Percentiles rank a stretch among this genome's conserved stretches.
phyloP scores from a whole-genome alignment of 2,329 filamentous ascomycete species.

The Nemania bipapillata region DNA sequence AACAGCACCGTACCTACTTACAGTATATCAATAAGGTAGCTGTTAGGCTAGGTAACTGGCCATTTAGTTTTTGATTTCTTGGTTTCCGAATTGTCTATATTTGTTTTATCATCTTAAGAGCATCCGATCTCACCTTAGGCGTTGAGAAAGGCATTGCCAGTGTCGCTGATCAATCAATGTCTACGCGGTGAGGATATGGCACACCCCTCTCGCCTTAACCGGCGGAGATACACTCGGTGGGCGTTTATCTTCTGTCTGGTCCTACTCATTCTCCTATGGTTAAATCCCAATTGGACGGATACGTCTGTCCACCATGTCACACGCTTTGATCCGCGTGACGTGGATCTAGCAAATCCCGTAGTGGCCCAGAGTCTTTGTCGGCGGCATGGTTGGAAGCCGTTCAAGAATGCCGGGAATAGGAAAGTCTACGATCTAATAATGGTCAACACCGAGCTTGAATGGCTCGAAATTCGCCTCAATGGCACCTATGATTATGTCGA shows the following conservation, averaged over 20 bases:
- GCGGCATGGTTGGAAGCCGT: slow-evolving; percentile 55
- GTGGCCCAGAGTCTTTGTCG: slow-evolving; percentile 50
- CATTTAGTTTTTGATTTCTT: not conserved
- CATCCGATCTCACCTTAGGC: not conserved
- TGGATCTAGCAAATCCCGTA: slow-evolving; percentile 41
- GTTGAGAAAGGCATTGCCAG: not conserved
- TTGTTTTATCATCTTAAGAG: not conserved
- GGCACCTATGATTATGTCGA: slow-evolving; percentile 68
- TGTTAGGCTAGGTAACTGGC: too few species aligned
- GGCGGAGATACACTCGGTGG: slow-evolving; percentile 42
- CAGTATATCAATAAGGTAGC: too few species aligned
- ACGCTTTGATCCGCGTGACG: slow-evolving; percentile 40
- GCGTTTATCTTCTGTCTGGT: slow-evolving; percentile 33
- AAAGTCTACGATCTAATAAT: slow-evolving; percentile 72
- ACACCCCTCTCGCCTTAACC: slow-evolving; percentile 36
- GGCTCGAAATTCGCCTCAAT: slow-evolving; percentile 71
- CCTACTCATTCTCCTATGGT: slow-evolving; percentile 45
- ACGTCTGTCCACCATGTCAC: slow-evolving; percentile 45
- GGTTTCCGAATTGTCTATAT: not conserved
- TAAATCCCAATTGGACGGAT: slow-evolving; percentile 50
- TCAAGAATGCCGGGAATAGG: slow-evolving; percentile 50
- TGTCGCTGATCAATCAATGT: slow-evolving; percentile 16
- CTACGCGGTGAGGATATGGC: slow-evolving; percentile 31
- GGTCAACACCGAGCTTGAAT: slow-evolving; percentile 72
- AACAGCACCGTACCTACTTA: too few species aligned